These are phyloP conservation scores for Hondaea fermentalgiana DNA, from an alignment of 108 stramenopile genomes.

Conservation along the genomic window DNA sequence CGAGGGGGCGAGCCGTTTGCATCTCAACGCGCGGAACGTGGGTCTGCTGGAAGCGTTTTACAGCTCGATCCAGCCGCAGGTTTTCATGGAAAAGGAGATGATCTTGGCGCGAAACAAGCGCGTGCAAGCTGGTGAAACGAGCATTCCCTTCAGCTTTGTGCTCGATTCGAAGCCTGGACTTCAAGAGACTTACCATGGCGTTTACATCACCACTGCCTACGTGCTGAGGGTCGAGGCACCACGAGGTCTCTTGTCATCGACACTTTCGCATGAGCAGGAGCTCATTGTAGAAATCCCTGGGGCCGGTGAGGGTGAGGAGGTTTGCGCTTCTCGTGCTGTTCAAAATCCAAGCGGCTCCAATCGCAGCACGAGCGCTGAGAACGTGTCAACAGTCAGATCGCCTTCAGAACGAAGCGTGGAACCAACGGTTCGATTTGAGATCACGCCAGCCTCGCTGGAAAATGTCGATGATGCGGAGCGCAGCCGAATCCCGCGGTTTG, in stretches of 20 bases:
- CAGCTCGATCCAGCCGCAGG: background rate
- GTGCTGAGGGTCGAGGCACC: background rate
- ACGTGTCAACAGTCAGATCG: too few relatives aligned
- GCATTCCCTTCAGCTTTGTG: conserved; percentile 20
- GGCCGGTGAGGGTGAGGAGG: background rate
- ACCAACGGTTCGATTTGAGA: background rate
- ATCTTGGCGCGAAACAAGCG: background rate
- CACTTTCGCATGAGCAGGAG: background rate
- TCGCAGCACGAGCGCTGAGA: too few relatives aligned
- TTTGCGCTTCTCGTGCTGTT: background rate
- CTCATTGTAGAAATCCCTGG: conserved; percentile 30
- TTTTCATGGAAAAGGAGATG: background rate
- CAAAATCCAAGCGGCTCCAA: too few relatives aligned
- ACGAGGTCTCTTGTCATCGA: conserved; percentile 9
- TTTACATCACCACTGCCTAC: conserved; percentile 26
- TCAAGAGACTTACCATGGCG: conserved; percentile 42
- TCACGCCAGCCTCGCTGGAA: conserved; percentile 10
- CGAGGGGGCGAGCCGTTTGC: background rate
- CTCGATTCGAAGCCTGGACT: background rate
- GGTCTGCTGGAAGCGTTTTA: background rate
- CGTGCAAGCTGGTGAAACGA: background rate
- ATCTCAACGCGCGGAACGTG: background rate
- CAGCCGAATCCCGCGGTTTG: conserved; percentile 21
- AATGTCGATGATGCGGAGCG: background rate
- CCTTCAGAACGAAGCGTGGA: too few relatives aligned